phyloP scores from a whole-genome alignment of 2,329 filamentous ascomycete species.

The Colletotrichum caudatum region DNA sequence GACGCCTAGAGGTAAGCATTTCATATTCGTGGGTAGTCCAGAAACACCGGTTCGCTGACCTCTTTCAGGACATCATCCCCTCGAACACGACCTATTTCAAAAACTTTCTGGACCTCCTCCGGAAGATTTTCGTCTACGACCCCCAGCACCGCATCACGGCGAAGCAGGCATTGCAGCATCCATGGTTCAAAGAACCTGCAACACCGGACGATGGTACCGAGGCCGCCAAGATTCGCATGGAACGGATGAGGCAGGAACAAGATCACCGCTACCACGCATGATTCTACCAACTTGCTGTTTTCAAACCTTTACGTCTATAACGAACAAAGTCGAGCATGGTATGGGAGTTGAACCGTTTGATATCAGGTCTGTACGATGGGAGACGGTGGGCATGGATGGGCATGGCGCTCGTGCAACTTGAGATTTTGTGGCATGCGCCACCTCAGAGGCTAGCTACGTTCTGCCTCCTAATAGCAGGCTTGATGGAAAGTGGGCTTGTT shows the following conservation, averaged over 20 bases:
- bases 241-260: slow-evolving; percentile 60
- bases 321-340: slow-evolving; percentile 42
- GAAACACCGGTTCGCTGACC: slow-evolving; percentile 41
- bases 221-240: slow-evolving; percentile 72
- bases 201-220: slow-evolving; percentile 76
- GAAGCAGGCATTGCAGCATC: slow-evolving; percentile 73
- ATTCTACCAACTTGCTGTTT: slow-evolving; percentile 34
- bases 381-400: slow-evolving; percentile 25
- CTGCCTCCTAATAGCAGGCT: slow-evolving; percentile 27
- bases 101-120: slow-evolving; percentile 73
- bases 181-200: slow-evolving; percentile 75
- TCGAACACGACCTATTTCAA: slow-evolving; percentile 68
- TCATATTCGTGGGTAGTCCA: not conserved
- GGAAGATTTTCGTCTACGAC: slow-evolving; percentile 77
- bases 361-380: slow-evolving; percentile 42
- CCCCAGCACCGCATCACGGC: slow-evolving; percentile 74
- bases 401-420: slow-evolving; percentile 41
- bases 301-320: slow-evolving; percentile 41
- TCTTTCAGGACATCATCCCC: slow-evolving; percentile 72
- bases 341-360: slow-evolving; percentile 42
- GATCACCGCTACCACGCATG: slow-evolving; percentile 45
- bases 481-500: slow-evolving; percentile 25
- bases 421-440: slow-evolving; percentile 27
- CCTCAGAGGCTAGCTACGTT: slow-evolving; percentile 20
- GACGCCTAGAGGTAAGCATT: slow-evolving; percentile 68